phyloP scores from a whole-genome alignment of 2,329 filamentous ascomycete genomes.

The Zarea fungicola region DNA sequence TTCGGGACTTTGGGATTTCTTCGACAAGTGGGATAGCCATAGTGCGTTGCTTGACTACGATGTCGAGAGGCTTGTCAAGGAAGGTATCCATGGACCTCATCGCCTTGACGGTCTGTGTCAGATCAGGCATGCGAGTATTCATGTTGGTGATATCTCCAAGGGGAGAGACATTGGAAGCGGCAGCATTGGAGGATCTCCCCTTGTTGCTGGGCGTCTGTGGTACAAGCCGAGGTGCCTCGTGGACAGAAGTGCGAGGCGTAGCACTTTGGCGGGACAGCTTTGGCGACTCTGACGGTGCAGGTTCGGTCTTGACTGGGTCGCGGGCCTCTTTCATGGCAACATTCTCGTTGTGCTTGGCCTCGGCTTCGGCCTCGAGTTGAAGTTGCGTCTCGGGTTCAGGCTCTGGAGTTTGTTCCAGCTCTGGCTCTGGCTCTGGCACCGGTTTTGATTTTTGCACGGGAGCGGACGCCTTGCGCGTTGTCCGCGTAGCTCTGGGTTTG shows the following conservation, averaged over 20 bases:
- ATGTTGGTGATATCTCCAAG: conserved; percentile 70
- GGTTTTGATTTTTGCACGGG: conserved; percentile 23
- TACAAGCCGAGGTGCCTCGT: conserved; percentile 33
- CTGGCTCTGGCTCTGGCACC: conserved; percentile 15
- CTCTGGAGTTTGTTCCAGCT: conserved; percentile 11
- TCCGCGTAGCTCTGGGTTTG: conserved; percentile 27
- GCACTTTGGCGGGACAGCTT: conserved; percentile 16
- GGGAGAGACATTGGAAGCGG: conserved; percentile 49
- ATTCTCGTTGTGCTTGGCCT: conserved; percentile 3
- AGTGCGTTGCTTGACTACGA: conserved; percentile 79
- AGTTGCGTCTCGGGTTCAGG: conserved; percentile 3
- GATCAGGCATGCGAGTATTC: conserved; percentile 39
- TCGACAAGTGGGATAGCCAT: conserved; percentile 64
- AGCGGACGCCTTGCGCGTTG: conserved; percentile 38
- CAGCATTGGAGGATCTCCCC: conserved; percentile 52
- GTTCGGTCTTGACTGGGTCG: conserved; percentile 28
- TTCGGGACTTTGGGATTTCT: conserved; percentile 74
- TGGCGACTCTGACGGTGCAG: conserved; percentile 22
- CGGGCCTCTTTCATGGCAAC: conserved; percentile 49
- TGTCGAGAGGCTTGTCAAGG: conserved; percentile 88
- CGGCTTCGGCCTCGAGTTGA: conserved; percentile 1
- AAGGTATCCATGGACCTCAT: conserved; percentile 72
- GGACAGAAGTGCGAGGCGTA: conserved; percentile 36
- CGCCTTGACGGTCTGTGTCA: conserved; percentile 53
- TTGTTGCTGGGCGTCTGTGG: conserved; percentile 46